Evolutionary conservation across 1,139 yeast species (phyloP).

Genomic region (Diutina catenulata): DNA sequence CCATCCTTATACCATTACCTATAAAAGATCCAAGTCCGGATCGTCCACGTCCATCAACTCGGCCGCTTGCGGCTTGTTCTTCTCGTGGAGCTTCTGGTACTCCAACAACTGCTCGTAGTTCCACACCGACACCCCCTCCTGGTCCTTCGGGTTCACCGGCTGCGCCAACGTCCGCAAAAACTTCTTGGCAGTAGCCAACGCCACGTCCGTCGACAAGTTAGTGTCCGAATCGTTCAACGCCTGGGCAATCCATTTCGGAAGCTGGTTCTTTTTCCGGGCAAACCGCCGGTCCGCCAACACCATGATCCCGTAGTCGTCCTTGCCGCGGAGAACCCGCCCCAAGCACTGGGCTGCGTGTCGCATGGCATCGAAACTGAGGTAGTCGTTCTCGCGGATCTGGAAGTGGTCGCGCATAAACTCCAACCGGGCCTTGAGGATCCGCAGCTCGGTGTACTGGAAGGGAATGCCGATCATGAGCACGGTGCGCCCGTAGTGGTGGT

Average conservation of each 20-base stretch:
- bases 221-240: slow-evolving; percentile 86
- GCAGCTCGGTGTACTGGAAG: slow-evolving; percentile 94
- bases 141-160: slow-evolving; percentile 82
- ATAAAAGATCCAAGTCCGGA: slow-evolving; percentile 25
- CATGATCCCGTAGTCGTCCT: slow-evolving; percentile 98
- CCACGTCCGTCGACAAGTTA: slow-evolving; percentile 94
- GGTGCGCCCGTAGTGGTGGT: slow-evolving; percentile 95
- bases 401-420: slow-evolving; percentile 89
- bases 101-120: slow-evolving; percentile 54
- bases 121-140: slow-evolving; percentile 95
- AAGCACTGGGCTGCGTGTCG: slow-evolving; percentile 98
- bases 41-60: slow-evolving; percentile 37
- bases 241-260: slow-evolving; percentile 96
- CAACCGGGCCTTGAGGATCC: slow-evolving; percentile 86
- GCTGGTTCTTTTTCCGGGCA: slow-evolving; percentile 69
- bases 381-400: slow-evolving; percentile 87
- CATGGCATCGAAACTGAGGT: slow-evolving; percentile 96
- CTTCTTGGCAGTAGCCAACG: slow-evolving; percentile 86
- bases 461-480: slow-evolving; percentile 99
- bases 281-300: slow-evolving; percentile 92
- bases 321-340: slow-evolving; percentile 94
- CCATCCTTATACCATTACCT: no score
- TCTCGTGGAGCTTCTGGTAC: slow-evolving; percentile 44
- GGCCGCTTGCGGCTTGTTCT: slow-evolving; percentile 17
- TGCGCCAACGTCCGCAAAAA: slow-evolving; percentile 90